A percentile compares a stretch with the other conserved stretches of the same genome.
Conservation (phyloP, 139 green algal genomes). For the Parachlorella kessleri region DNA sequence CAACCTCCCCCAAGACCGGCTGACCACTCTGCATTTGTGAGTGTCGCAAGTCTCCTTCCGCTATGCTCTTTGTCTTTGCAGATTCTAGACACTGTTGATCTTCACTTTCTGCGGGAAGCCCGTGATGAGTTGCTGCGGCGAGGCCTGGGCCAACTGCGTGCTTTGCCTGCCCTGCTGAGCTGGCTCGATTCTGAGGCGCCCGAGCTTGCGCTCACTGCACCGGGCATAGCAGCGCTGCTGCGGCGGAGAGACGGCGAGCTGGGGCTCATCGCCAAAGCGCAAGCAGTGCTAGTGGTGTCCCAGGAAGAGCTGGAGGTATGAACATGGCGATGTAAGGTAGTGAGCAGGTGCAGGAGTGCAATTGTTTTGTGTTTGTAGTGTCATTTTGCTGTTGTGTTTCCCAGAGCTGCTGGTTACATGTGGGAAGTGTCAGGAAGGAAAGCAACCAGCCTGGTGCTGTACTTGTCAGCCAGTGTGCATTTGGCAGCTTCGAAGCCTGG, state of each 20-base stretch:
- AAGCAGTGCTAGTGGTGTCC: neutral
- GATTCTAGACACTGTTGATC: constrained; percentile 1
- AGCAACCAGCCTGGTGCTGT: no score
- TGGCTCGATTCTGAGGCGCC: neutral
- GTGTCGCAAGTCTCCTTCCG: no score
- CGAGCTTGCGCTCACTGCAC: neutral
- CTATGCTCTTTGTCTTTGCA: neutral
- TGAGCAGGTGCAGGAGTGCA: no score
- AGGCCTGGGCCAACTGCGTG: neutral
- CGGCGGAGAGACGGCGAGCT: neutral
- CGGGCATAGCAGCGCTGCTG: neutral
- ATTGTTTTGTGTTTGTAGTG: no score
- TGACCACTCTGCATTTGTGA: no score
- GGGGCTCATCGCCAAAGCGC: neutral
- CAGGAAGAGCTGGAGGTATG: neutral
- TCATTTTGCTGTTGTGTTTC: no score
- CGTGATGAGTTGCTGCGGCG: neutral
- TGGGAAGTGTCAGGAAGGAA: no score
- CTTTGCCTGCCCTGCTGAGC: neutral
- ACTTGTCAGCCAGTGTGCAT: no score
- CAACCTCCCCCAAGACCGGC: no score
- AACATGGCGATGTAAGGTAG: no score
- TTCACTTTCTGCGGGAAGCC: constrained; percentile 1
- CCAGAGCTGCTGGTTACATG: no score
- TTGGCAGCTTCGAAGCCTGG: no score